These are phyloP conservation scores for Silene noctiflora DNA, from an alignment of 179 eudicot genomes.

Conservation along the genomic window DNA sequence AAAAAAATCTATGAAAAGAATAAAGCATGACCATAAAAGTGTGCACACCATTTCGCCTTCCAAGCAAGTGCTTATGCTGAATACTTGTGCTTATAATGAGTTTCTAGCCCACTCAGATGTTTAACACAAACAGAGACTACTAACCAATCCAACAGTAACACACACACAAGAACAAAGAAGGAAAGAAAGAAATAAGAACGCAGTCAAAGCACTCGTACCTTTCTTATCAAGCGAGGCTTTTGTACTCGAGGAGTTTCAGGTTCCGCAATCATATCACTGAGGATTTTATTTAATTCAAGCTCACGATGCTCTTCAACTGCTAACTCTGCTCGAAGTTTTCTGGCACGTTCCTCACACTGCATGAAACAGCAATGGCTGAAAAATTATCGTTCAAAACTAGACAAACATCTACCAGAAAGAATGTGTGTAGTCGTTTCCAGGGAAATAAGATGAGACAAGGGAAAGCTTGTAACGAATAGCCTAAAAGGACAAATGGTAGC, in stretches of 20 bases:
- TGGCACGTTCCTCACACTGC: conserved; percentile 91
- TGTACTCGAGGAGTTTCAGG: conserved; percentile 50
- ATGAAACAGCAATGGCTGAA: conserved; percentile 11
- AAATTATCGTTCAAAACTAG: background rate
- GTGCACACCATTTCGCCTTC: too few species aligned
- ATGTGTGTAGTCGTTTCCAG: too few species aligned
- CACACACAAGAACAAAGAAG: too few species aligned
- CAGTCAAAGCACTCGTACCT: conserved; percentile 38
- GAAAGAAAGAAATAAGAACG: background rate
- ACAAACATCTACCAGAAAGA: background rate
- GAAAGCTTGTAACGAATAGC: too few species aligned
- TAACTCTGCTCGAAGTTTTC: conserved; percentile 85
- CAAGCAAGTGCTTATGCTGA: too few species aligned
- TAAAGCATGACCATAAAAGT: background rate
- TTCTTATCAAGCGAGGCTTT: conserved; percentile 63
- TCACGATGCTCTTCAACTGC: conserved; percentile 84
- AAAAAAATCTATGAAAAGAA: too few species aligned
- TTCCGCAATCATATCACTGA: conserved; percentile 64
- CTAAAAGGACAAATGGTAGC: too few species aligned
- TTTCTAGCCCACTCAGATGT: too few species aligned
- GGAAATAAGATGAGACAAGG: too few species aligned
- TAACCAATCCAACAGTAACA: too few species aligned
- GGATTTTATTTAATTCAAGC: conserved; percentile 68
- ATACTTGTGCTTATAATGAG: too few species aligned
- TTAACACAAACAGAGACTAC: too few species aligned